Evolutionary conservation across 2,329 filamentous ascomycete species (phyloP).

Genomic region (Scedosporium dehoogii): DNA sequence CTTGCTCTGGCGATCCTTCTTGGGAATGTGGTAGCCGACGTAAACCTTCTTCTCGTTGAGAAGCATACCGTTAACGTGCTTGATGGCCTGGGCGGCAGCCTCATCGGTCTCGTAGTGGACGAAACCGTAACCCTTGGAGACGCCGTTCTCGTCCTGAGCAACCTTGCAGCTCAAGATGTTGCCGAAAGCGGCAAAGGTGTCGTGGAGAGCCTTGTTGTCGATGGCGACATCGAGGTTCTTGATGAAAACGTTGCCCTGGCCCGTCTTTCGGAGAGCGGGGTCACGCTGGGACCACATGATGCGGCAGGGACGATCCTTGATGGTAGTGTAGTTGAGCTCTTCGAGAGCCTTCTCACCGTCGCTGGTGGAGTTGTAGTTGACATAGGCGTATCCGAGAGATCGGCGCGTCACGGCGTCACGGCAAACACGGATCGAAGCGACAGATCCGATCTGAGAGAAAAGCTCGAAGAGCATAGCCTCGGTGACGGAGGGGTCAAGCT

Average conservation of each 20-base stretch:
- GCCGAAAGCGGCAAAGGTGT: constrained; percentile 96
- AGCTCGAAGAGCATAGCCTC: constrained; percentile 99
- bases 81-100: constrained; percentile 93
- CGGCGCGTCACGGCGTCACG: constrained; percentile 97
- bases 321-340: constrained; percentile 98
- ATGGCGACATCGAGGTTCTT: constrained; percentile 99
- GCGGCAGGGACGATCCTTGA: constrained; percentile 97
- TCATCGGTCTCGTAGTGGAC: constrained; percentile 99
- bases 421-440: constrained; percentile 98
- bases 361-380: constrained; percentile 97
- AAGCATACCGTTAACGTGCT: constrained; percentile 99
- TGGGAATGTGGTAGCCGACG: constrained; percentile 97
- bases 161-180: constrained; percentile 99
- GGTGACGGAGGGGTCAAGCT: constrained; percentile 94
- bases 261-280: constrained; percentile 96
- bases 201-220: constrained; percentile 99
- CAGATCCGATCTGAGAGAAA: constrained; percentile 97
- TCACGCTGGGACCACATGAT: constrained; percentile 99
- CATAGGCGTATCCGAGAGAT: constrained; percentile 97
- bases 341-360: constrained; percentile 98
- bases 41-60: constrained; percentile 99
- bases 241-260: constrained; percentile 99
- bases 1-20: constrained; percentile 99
- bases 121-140: constrained; percentile 98
- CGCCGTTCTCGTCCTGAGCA: constrained; percentile 90